Evolutionary conservation across 495 filamentous ascomycete species (phyloP).

Genomic region (Aspergillus coremiiformis): DNA sequence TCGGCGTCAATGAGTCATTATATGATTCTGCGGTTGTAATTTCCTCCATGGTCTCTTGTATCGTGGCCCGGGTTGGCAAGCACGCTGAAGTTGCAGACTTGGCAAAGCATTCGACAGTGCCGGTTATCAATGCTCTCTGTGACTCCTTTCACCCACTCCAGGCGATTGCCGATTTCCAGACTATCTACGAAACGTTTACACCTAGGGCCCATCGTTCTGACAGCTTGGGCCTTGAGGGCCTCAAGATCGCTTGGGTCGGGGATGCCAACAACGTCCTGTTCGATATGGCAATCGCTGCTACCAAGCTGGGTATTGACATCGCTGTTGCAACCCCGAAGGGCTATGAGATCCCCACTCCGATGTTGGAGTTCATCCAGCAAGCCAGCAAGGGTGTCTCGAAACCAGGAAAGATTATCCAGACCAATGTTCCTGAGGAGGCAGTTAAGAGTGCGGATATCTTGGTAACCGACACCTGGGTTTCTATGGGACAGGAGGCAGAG

Average conservation of each 20-base stretch:
- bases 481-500: conserved; percentile 94
- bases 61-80: conserved; percentile 79
- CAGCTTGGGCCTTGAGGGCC: conserved; percentile 63
- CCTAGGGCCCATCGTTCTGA: conserved; percentile 34
- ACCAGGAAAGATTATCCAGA: conserved; percentile 65
- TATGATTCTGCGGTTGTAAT: conserved; percentile 84
- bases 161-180: conserved; percentile 85
- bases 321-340: conserved; percentile 77
- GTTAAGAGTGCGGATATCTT: conserved; percentile 83
- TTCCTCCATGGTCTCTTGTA: conserved; percentile 83
- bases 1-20: conserved; percentile 91
- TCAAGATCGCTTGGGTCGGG: conserved; percentile 92
- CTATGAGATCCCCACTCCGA: conserved; percentile 67
- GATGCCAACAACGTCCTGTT: conserved; percentile 97
- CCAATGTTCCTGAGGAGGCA: conserved; percentile 75
- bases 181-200: conserved; percentile 70
- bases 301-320: conserved; percentile 80
- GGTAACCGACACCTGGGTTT: conserved; percentile 95
- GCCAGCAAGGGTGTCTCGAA: conserved; percentile 47
- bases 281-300: conserved; percentile 77
- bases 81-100: conserved; percentile 76
- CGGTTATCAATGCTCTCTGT: conserved; percentile 90
- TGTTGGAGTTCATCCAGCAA: conserved; percentile 59
- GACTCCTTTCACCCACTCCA: conserved; percentile 88
- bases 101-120: conserved; percentile 73